Evolutionary conservation across 2,329 filamentous ascomycete species (phyloP).

Genomic region (Coniochaeta hoffmannii): DNA sequence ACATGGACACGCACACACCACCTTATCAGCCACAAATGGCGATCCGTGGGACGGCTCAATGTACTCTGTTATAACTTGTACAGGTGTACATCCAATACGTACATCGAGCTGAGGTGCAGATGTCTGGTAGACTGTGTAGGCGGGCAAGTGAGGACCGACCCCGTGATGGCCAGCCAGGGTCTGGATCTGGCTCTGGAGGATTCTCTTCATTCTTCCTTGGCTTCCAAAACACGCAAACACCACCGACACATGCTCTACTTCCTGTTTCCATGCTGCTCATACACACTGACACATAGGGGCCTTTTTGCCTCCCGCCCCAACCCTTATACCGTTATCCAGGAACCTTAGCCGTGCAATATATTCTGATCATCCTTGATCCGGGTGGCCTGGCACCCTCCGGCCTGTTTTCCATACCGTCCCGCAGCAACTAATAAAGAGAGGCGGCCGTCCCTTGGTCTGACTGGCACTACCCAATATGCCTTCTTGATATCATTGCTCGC

Average conservation of each 20-base stretch:
- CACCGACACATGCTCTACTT: too few relatives aligned
- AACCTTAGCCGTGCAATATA: constrained; percentile 2
- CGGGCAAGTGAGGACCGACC: not conserved
- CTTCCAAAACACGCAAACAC: not conserved
- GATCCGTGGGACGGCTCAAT: not conserved
- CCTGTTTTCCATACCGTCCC: not conserved
- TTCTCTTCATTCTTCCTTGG: not conserved
- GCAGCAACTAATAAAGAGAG: constrained; percentile 3
- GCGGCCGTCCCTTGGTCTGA: not conserved
- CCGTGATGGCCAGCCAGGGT: not conserved
- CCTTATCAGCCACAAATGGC: not conserved
- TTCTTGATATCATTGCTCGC: constrained; percentile 15
- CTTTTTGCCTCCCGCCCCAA: not conserved
- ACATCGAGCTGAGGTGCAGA: not conserved
- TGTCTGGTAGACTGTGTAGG: not conserved
- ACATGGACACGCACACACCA: not conserved
- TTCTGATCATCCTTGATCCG: not conserved
- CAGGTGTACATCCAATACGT: not conserved
- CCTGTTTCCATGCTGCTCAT: constrained; percentile 1
- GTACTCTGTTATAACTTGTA: not conserved
- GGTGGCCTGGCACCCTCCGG: constrained; percentile 4
- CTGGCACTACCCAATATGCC: constrained; percentile 7
- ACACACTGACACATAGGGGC: not conserved
- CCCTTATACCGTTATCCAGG: not conserved
- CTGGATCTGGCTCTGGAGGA: not conserved